A percentile compares a stretch with the other conserved stretches of the same genome.
These are phyloP conservation scores for Lizanozyma gosingica DNA, from an alignment of 1,139 yeast genomes.

Conservation along the genomic window DNA sequence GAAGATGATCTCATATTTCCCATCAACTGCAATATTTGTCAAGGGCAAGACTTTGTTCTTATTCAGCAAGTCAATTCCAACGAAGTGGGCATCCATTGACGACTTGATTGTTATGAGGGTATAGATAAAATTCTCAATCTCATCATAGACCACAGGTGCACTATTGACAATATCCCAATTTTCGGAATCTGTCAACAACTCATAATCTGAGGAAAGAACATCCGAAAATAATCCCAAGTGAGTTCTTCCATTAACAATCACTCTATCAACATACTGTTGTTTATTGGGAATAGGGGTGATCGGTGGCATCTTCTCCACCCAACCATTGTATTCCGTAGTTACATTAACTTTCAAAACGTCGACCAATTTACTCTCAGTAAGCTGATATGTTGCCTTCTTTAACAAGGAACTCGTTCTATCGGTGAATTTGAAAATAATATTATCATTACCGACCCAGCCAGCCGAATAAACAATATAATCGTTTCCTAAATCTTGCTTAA, in stretches of 20 bases:
- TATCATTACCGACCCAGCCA: constrained; percentile 52
- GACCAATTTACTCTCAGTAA: constrained; percentile 22
- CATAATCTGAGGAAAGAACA: constrained; percentile 34
- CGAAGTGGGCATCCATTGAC: constrained; percentile 22
- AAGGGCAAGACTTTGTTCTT: background rate
- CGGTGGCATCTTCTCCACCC: constrained; percentile 41
- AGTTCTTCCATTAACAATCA: constrained; percentile 51
- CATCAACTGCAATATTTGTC: constrained; percentile 6
- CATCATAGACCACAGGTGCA: constrained; percentile 48
- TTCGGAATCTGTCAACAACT: constrained; percentile 45
- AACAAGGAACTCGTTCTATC: constrained; percentile 63
- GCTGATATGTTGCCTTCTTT: constrained; percentile 46
- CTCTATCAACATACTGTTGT: constrained; percentile 64
- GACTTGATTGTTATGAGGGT: constrained; percentile 25
- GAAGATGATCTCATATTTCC: constrained; percentile 58
- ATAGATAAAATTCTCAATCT: constrained; percentile 50
- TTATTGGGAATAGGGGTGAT: constrained; percentile 20
- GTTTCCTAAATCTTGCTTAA: constrained; percentile 22
- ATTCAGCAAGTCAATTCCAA: constrained; percentile 17
- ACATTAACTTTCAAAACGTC: constrained; percentile 39
- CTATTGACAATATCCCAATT: constrained; percentile 62
- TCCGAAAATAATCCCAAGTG: constrained; percentile 64
- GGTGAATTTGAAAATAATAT: constrained; percentile 54
- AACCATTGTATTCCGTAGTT: constrained; percentile 40
- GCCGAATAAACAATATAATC: constrained; percentile 65